phyloP scores from a whole-genome alignment of 768 basidiomycete species.

The Omphalotus guepiniiformis region DNA sequence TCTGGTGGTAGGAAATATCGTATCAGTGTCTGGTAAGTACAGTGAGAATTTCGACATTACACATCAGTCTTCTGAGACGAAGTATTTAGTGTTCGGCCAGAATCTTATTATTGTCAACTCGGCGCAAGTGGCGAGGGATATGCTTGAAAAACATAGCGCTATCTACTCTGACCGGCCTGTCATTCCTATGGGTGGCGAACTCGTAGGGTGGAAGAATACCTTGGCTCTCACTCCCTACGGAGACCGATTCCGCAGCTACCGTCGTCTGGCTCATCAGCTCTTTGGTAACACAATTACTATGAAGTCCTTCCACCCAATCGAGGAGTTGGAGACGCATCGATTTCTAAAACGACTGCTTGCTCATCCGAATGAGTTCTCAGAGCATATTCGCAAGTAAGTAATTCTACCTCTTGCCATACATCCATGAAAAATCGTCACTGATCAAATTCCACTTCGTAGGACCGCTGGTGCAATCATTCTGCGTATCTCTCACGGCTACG shows the following conservation, averaged over 20 bases:
- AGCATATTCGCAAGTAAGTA: slow-evolving; percentile 34
- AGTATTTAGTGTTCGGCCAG: slow-evolving; percentile 27
- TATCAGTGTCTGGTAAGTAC: slow-evolving; percentile 2
- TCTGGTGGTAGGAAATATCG: background rate
- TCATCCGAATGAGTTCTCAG: slow-evolving; percentile 28
- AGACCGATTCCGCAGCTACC: slow-evolving; percentile 35
- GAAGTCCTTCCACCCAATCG: slow-evolving; percentile 33
- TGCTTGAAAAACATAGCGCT: slow-evolving; percentile 38
- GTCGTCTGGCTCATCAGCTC: slow-evolving; percentile 36
- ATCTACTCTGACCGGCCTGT: slow-evolving; percentile 38
- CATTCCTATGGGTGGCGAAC: slow-evolving; percentile 16
- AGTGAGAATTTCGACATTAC: too few species aligned
- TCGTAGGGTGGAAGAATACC: slow-evolving; percentile 9
- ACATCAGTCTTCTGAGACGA: background rate
- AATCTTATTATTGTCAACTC: slow-evolving; percentile 32
- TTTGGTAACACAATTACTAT: slow-evolving; percentile 36
- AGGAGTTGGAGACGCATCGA: slow-evolving; percentile 34
- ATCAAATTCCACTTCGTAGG: slow-evolving; percentile 15
- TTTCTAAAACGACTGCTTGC: slow-evolving; percentile 35
- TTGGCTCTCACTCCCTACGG: slow-evolving; percentile 27
- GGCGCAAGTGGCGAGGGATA: slow-evolving; percentile 24
- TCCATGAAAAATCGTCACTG: background rate
- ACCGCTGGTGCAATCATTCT: slow-evolving; percentile 44
- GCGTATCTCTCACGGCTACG: slow-evolving; percentile 40
- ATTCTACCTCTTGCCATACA: background rate